A percentile compares a stretch with the other conserved stretches of the same genome.
phyloP scores from a whole-genome alignment of 2,329 filamentous ascomycete genomes.

The Ceratocystis papillata region DNA sequence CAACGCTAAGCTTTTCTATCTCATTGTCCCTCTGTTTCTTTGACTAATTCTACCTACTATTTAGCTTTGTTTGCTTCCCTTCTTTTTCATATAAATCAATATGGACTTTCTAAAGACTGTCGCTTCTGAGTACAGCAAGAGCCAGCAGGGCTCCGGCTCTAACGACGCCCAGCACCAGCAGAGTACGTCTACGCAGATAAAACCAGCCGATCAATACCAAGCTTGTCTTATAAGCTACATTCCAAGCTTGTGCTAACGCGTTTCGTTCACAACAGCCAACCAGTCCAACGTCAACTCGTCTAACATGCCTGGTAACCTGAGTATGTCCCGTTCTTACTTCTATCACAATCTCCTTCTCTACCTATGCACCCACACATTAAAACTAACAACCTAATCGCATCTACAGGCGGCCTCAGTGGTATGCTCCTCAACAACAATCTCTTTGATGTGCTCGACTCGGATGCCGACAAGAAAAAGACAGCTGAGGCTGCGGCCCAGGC shows the following conservation, averaged over 20 bases:
- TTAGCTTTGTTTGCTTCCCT: neutral
- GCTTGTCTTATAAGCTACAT: neutral
- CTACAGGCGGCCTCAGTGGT: conserved; percentile 19
- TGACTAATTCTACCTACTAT: neutral
- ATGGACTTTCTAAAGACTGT: conserved; percentile 24
- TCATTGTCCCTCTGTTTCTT: neutral
- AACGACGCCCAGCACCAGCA: conserved; percentile 9
- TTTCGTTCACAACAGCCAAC: neutral
- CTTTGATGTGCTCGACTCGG: conserved; percentile 31
- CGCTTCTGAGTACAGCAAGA: conserved; percentile 22
- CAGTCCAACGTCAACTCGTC: conserved; percentile 12
- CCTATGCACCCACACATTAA: neutral
- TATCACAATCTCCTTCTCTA: neutral
- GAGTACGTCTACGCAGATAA: neutral
- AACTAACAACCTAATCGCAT: conserved; percentile 8
- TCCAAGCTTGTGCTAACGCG: neutral
- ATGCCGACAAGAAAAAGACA: conserved; percentile 40
- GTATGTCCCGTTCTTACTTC: conserved; percentile 4
- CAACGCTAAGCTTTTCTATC: neutral
- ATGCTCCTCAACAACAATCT: conserved; percentile 25
- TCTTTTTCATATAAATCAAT: neutral
- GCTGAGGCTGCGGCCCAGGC: conserved; percentile 40
- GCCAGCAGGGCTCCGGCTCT: conserved; percentile 16
- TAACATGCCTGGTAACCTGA: conserved; percentile 19
- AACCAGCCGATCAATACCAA: too few species aligned